phyloP scores from a whole-genome alignment of 805 yeast genomes.

The Middelhovenomyces tepae region DNA sequence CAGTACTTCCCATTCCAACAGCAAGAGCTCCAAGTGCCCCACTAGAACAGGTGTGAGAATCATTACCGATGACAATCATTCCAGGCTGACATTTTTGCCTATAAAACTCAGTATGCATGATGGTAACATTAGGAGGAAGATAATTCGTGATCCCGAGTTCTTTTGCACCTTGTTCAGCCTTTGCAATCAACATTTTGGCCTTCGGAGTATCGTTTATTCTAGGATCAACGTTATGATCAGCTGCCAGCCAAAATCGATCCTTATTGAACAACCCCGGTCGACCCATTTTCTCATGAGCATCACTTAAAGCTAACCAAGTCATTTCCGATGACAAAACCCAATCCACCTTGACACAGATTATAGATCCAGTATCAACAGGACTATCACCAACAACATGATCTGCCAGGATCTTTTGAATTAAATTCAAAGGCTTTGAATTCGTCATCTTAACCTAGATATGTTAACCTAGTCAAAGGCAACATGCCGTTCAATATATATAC shows the following conservation, averaged over 20 bases:
- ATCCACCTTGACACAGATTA: conserved; percentile 10
- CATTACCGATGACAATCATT: conserved; percentile 10
- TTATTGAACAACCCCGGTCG: conserved; percentile 9
- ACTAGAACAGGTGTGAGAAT: conserved; percentile 11
- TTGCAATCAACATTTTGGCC: conserved; percentile 7
- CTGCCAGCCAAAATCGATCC: conserved; percentile 13
- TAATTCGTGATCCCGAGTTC: conserved; percentile 10
- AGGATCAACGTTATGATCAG: conserved; percentile 13
- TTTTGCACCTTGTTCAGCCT: conserved; percentile 10
- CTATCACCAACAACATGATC: conserved; percentile 8
- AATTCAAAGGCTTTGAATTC: conserved; percentile 7
- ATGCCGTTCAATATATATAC: no score
- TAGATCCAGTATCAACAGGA: conserved; percentile 7
- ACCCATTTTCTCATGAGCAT: conserved; percentile 9
- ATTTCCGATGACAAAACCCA: conserved; percentile 13
- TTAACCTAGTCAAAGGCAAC: no score
- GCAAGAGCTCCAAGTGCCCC: conserved; percentile 11
- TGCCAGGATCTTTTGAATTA: conserved; percentile 9
- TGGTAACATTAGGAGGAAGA: conserved; percentile 11
- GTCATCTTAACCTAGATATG: no score
- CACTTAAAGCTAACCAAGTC: conserved; percentile 10
- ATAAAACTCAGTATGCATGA: conserved; percentile 12
- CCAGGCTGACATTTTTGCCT: conserved; percentile 12
- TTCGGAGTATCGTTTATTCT: conserved; percentile 10
- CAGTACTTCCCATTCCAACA: conserved; percentile 10